Percentiles rank a stretch among this genome's conserved stretches.
Conservation (phyloP, 2,329 filamentous ascomycete genomes). For the Lasiodiplodia sp. region DNA sequence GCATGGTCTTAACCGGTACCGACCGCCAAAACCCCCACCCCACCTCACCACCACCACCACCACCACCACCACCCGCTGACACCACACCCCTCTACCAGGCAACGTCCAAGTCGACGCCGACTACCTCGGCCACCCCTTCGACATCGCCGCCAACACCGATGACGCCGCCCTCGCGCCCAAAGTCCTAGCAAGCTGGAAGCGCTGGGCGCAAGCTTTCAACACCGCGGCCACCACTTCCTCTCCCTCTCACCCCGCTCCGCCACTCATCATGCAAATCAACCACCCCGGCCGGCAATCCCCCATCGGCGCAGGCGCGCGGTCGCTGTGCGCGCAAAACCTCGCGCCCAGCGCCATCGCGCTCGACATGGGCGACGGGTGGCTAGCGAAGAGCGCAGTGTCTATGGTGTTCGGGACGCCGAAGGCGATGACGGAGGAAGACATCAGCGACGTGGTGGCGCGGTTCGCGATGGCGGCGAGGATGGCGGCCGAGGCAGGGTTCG, state of each 20-base stretch:
- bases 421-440: conserved; percentile 63
- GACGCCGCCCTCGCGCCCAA: neutral
- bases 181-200: neutral
- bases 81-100: too few species aligned
- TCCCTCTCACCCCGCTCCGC: conserved; percentile 47
- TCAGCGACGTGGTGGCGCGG: conserved; percentile 58
- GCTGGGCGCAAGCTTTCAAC: conserved; percentile 43
- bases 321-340: conserved; percentile 50
- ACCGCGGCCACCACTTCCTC: conserved; percentile 10
- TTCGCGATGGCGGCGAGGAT: conserved; percentile 63
- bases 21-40: conserved; percentile 51
- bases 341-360: conserved; percentile 56
- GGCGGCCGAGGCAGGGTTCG: conserved; percentile 58
- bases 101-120: neutral
- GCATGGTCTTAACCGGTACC: conserved; percentile 57
- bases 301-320: conserved; percentile 46
- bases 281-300: conserved; percentile 58
- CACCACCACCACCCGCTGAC: too few species aligned
- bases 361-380: conserved; percentile 44
- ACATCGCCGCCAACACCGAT: neutral
- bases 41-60: conserved; percentile 32
- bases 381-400: neutral
- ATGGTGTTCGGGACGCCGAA: conserved; percentile 60
- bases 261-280: conserved; percentile 55
- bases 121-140: neutral